Percentiles rank a stretch among this genome's conserved stretches.
Conservation (phyloP, 1,284 basidiomycete genomes). For the Fomitopsis palustris region DNA sequence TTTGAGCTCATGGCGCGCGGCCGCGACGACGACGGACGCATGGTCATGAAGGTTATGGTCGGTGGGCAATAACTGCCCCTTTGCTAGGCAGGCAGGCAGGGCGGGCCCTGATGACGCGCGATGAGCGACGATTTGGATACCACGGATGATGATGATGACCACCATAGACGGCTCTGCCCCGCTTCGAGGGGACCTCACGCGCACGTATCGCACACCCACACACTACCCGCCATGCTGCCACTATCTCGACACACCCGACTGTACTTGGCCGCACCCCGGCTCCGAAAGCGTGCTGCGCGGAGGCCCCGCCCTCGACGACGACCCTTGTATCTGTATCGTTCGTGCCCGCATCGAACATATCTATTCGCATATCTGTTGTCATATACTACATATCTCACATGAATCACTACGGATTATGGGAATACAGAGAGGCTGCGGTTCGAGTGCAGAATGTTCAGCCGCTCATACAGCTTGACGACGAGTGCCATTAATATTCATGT, state of each 20-base stretch:
- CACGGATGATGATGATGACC: background rate
- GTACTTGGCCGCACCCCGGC: background rate
- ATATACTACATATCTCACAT: background rate
- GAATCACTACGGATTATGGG: background rate
- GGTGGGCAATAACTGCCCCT: conserved; percentile 26
- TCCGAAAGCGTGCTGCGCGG: background rate
- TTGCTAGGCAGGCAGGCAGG: background rate
- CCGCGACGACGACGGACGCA: conserved; percentile 69
- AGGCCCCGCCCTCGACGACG: background rate
- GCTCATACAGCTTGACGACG: background rate
- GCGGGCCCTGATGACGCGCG: background rate
- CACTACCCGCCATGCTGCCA: background rate
- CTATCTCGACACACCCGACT: background rate
- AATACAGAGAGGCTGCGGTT: background rate
- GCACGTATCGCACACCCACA: background rate
- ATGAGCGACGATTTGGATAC: background rate
- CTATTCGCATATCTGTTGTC: conserved; percentile 1
- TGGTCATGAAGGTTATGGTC: conserved; percentile 88
- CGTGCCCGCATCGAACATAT: background rate
- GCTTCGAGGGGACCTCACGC: background rate
- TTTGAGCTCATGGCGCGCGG: conserved; percentile 80
- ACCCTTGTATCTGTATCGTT: background rate
- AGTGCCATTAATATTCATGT: no score
- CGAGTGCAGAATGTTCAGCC: background rate
- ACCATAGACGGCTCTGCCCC: background rate